Conservation (phyloP, 2,329 filamentous ascomycete species). For the Calonectria naviculata region DNA sequence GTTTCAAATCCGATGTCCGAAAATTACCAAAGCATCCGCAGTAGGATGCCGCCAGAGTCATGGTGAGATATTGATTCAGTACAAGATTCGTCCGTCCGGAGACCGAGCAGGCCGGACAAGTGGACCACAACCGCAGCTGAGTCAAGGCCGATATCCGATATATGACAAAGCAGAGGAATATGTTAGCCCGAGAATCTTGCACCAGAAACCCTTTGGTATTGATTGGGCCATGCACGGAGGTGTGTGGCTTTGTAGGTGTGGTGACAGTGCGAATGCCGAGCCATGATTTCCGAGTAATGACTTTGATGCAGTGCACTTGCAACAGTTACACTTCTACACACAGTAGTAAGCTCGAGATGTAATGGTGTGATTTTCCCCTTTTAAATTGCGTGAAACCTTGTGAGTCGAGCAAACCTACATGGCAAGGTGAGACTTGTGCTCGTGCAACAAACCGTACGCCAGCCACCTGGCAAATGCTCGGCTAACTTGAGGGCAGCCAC, state of each 20-base stretch:
- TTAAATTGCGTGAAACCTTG: not conserved
- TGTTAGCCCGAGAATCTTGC: too few relatives aligned
- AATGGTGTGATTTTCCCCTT: not conserved
- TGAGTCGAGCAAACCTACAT: not conserved
- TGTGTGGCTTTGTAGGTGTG: too few relatives aligned
- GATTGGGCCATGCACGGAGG: too few relatives aligned
- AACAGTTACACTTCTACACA: not conserved
- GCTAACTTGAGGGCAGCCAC: slow-evolving; percentile 36
- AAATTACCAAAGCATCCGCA: not conserved
- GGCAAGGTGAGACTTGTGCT: not conserved
- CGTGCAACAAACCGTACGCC: not conserved
- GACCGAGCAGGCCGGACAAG: not conserved
- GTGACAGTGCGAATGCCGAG: not conserved
- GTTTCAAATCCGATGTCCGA: not conserved
- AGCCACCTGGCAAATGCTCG: slow-evolving; percentile 36
- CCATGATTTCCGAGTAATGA: not conserved
- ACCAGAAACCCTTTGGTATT: not conserved
- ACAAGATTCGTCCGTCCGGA: not conserved
- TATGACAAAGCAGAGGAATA: not conserved
- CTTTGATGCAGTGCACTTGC: not conserved
- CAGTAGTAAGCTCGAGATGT: not conserved
- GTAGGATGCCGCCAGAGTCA: too few relatives aligned
- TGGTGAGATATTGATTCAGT: not conserved
- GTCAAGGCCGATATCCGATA: not conserved
- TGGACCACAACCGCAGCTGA: not conserved